phyloP scores from a whole-genome alignment of 75 land plant species.

The Azolla pinnata region DNA sequence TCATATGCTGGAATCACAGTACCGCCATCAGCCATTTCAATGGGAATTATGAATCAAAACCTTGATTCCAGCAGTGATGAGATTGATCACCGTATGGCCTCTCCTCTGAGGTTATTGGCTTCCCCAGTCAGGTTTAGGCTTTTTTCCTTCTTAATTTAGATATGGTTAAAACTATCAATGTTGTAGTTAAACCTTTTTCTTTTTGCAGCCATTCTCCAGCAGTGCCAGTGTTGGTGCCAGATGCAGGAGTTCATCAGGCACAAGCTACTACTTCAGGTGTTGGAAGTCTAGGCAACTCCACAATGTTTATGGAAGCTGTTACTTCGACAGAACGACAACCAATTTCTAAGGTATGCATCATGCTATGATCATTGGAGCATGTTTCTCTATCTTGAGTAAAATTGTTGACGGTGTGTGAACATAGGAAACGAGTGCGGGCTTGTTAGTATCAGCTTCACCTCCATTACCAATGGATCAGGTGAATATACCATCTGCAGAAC shows the following conservation, averaged over 20 bases:
- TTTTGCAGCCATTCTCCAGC: conserved; percentile 33
- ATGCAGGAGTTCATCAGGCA: conserved; percentile 26
- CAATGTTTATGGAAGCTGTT: conserved; percentile 9
- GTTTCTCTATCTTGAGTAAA: neutral
- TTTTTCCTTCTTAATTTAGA: neutral
- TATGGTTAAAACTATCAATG: no score
- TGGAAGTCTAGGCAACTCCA: conserved; percentile 4
- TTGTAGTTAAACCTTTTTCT: conserved; percentile 4
- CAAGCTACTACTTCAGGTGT: conserved; percentile 23
- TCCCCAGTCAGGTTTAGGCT: no score
- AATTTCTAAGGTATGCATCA: conserved; percentile 10
- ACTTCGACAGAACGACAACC: conserved; percentile 9
- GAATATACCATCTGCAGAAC: conserved; percentile 28
- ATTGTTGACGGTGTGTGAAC: neutral
- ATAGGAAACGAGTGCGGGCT: conserved; percentile 39
- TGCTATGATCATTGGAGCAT: neutral
- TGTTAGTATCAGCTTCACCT: conserved; percentile 34
- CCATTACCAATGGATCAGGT: conserved; percentile 22
- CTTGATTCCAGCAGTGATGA: conserved; percentile 51
- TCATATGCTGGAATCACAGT: conserved; percentile 25
- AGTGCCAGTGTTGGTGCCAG: conserved; percentile 24
- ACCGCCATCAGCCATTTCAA: conserved; percentile 21
- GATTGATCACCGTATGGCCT: conserved; percentile 38
- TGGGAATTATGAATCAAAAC: conserved; percentile 34
- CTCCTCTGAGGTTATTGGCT: conserved; percentile 39